Evolutionary conservation across 768 basidiomycete genomes (phyloP).

Genomic region (Collybiopsis confluens): DNA sequence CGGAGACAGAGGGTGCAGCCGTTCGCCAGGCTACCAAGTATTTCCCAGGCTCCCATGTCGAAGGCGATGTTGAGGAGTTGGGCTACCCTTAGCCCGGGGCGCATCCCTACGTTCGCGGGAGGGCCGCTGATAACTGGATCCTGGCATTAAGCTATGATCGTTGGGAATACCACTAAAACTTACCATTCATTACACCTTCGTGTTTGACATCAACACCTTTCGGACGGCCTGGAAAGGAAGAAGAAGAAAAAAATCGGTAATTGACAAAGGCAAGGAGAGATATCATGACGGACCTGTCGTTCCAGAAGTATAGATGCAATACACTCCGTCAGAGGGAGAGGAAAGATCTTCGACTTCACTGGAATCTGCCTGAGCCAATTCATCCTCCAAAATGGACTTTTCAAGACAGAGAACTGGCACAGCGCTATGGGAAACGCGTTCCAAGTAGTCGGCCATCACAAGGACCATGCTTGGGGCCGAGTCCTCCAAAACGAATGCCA

Average conservation of each 20-base stretch:
- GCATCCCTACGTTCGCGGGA: constrained; percentile 58
- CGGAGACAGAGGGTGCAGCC: constrained; percentile 50
- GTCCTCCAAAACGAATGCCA: constrained; percentile 36
- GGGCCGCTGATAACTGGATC: constrained; percentile 35
- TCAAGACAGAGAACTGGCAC: constrained; percentile 19
- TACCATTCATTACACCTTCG: constrained; percentile 29
- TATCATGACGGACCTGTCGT: neutral
- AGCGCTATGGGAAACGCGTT: constrained; percentile 16
- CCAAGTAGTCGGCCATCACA: constrained; percentile 27
- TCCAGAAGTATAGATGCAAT: constrained; percentile 46
- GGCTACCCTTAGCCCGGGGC: constrained; percentile 50
- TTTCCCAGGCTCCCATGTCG: constrained; percentile 68
- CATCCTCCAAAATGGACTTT: constrained; percentile 14
- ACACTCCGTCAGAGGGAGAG: constrained; percentile 24
- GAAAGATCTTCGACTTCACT: constrained; percentile 18
- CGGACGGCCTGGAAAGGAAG: constrained; percentile 31
- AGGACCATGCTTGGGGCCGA: constrained; percentile 32
- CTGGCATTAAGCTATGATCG: neutral
- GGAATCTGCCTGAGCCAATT: constrained; percentile 12
- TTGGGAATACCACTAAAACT: constrained; percentile 13
- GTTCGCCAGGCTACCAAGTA: constrained; percentile 46
- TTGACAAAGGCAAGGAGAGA: too few relatives aligned
- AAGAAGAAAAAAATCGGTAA: neutral
- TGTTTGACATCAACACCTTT: constrained; percentile 46
- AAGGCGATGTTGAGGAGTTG: constrained; percentile 63